Evolutionary conservation across 768 basidiomycete species (phyloP), one percentile per base, ranked within the genome.

Genomic region (Lentinus brumalis): DNA sequence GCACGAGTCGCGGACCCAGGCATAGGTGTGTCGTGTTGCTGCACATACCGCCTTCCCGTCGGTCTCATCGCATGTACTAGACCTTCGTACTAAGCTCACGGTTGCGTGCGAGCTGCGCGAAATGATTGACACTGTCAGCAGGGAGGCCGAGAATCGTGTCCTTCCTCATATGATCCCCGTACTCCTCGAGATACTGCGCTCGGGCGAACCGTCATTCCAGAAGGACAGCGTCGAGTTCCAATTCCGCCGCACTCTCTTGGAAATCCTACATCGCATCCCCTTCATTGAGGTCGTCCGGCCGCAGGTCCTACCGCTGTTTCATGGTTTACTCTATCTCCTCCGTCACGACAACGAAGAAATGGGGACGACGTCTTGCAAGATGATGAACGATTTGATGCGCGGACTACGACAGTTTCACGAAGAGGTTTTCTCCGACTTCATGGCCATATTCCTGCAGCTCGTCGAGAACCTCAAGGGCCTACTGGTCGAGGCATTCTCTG

Each of bases 331-430:
- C 40, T 82, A 92, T 63, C 79, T 94, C 54, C 81, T 98, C 32
- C 87, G 90, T 29, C 78, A 84, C 65, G 97, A 99, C 77, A 98
- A 97, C 71, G 97, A 99, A 75, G 97, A 99, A 72, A 96, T 95
- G 69, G 97, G 92, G 2, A 82, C 89, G 35, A 82, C 87, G 2
- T 91, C 89, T 57, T 93, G 95, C 82, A 98, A 98, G 76, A 90
- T 88, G 57, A 81, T 97, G 69, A 88, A 94, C 60, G 96, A 99
- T 75, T 81, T 95, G 21, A 84, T 92, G 69, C 86, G 96, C 51
- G 85, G 82, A 53, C 92, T 90, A 71, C 85, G 90, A 67, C 75
- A 82, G 10, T 76, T 90, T 50, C 84, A 85, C 15, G 92, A 93
- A 64, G 86, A 91, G 9, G 81, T 86, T 53, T 80, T 94, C 50